Percentiles rank a stretch among this genome's conserved stretches.
Conservation (phyloP, 345 rosid genomes). For the Rhizophora mangle region DNA sequence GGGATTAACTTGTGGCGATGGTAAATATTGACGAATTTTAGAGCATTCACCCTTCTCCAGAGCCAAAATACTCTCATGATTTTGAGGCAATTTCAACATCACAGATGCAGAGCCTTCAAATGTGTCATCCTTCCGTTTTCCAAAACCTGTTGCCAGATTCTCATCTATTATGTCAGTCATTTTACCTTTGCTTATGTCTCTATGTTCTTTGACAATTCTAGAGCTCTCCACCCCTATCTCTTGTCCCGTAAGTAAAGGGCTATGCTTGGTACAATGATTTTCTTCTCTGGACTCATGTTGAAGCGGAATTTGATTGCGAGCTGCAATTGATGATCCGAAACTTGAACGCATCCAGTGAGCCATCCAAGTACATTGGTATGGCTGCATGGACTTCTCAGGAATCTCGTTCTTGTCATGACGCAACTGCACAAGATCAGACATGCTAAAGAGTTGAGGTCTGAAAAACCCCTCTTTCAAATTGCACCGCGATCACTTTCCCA, state of each 20-base stretch:
- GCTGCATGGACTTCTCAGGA: conserved; percentile 26
- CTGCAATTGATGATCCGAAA: conserved; percentile 18
- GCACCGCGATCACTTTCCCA: conserved; percentile 4
- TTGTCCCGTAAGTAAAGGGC: neutral
- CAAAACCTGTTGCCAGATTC: conserved; percentile 12
- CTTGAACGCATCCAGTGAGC: conserved; percentile 52
- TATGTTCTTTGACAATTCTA: conserved; percentile 25
- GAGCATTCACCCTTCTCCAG: conserved; percentile 22
- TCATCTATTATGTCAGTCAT: conserved; percentile 25
- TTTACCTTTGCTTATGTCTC: conserved; percentile 23
- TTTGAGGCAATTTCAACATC: conserved; percentile 22
- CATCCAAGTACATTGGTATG: conserved; percentile 58
- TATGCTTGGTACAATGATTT: conserved; percentile 8
- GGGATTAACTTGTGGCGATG: conserved; percentile 1
- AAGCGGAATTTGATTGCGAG: conserved; percentile 11
- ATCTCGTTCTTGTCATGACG: conserved; percentile 22
- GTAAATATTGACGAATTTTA: conserved; percentile 11
- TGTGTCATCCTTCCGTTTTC: conserved; percentile 27
- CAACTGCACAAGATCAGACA: conserved; percentile 39
- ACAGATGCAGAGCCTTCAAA: conserved; percentile 26
- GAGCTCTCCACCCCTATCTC: neutral
- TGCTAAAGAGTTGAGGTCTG: conserved; percentile 11
- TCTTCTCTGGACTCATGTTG: conserved; percentile 17
- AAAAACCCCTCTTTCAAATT: neutral
- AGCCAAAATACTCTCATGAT: conserved; percentile 13